Conservation (phyloP, 2,329 filamentous ascomycete genomes). For the Arachnomyces sp. region DNA sequence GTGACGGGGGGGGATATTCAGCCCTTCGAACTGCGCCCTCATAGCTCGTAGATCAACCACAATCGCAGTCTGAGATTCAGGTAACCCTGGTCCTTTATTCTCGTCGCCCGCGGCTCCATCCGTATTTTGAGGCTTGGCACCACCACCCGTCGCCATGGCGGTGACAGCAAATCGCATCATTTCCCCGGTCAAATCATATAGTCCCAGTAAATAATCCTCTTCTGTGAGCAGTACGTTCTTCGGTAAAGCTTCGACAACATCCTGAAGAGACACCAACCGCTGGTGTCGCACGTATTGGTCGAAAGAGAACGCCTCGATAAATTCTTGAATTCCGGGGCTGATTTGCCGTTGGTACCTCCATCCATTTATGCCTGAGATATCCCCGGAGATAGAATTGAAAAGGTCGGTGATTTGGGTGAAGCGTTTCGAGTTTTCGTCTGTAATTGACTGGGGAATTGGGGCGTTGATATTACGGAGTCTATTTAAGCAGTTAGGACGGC, state of each 20-base stretch:
- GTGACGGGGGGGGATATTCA: slow-evolving; percentile 50
- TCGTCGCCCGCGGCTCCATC: slow-evolving; percentile 16
- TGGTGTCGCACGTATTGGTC: slow-evolving; percentile 77
- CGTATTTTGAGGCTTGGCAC: slow-evolving; percentile 21
- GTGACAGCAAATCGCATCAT: slow-evolving; percentile 96
- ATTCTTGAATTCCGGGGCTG: slow-evolving; percentile 78
- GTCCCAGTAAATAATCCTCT: slow-evolving; percentile 79
- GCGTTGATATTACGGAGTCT: slow-evolving; percentile 34
- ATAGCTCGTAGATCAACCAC: slow-evolving; percentile 73
- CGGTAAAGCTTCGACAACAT: slow-evolving; percentile 42
- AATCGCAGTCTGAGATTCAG: slow-evolving; percentile 51
- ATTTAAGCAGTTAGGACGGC: neutral
- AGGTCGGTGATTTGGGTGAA: slow-evolving; percentile 62
- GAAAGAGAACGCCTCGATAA: slow-evolving; percentile 85
- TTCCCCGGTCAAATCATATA: slow-evolving; percentile 92
- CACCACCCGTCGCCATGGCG: slow-evolving; percentile 65
- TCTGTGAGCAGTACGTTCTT: slow-evolving; percentile 57
- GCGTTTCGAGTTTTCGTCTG: slow-evolving; percentile 61
- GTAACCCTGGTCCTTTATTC: slow-evolving; percentile 18
- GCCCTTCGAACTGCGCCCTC: slow-evolving; percentile 64
- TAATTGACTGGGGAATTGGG: slow-evolving; percentile 57
- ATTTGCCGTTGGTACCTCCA: slow-evolving; percentile 75
- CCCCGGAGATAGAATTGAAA: slow-evolving; percentile 59
- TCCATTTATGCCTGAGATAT: slow-evolving; percentile 70
- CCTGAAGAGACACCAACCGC: slow-evolving; percentile 59